Base-by-base conservation (phyloP, 108 stramenopile species). In the Nitzschia inconspicua region DNA sequence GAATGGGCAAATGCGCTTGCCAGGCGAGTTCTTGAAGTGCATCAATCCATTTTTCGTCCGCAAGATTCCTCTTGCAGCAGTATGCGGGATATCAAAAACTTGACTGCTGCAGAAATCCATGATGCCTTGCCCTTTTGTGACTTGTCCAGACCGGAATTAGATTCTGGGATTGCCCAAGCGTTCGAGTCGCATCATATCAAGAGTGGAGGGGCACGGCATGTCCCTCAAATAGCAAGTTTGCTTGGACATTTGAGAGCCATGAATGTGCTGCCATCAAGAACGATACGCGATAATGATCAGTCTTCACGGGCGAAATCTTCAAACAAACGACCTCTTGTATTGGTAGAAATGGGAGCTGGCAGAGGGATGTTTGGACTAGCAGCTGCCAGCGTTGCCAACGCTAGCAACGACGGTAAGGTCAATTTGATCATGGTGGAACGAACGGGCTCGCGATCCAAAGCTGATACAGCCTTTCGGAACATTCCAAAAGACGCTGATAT, bases 331-430 rank as follows among this genome's bases (percentile, higher is more conserved):
- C 52, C 60, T 2, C 14, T 70, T 11, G 30, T 74, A 16, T 42
- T 93, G 40, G 0, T 85, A 19, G 91, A 93, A 67, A 81, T 93
- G 77, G 91, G 91, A 14, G 91, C 91, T 30, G 91, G 91, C 10
- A 67, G 91, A 31, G 91, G 88, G 0, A 89, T 89, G 77, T 68
- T 77, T 1, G 91, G 91, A 6, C 48, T 93, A 22, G 76, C 85
- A 8, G 78, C 70, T 22, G 82, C 91, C 6, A 82, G 83, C 28
- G 70, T 73, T 3, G 61, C 73, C 18, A 76, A 62, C 7, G 73
- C 76, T 11, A 25, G 37, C 23, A 31, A 36, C 16, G n/a, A n/a
- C n/a, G n/a, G n/a, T n/a, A 36, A 48, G 13, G 28, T 62, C 1
- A 57, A 61, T 27, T 63, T 93, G 27, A 57, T 76, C 61, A 74